Evolutionary conservation across 129 eudicot species (phyloP), one percentile per base, ranked within the genome.

Genomic region (Escallonia rubra): DNA sequence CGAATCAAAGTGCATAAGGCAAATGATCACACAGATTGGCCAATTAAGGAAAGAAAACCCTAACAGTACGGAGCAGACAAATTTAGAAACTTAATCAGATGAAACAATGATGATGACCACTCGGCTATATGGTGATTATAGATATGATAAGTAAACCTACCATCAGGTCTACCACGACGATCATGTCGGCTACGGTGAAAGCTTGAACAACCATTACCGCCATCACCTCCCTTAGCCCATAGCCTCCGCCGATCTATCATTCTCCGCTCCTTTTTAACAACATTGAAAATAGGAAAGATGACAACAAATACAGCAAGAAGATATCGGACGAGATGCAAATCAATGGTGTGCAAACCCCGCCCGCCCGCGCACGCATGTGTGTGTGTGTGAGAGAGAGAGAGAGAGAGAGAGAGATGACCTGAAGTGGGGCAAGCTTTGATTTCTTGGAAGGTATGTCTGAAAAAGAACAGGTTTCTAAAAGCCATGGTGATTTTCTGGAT

Each of bases 161-260:
- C 99, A 75, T 93, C 99, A 82, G 96, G 78, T 83, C 64, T 89
- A 60, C 99, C 96, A 74, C 72, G 90, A 59, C 90, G 92, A 70
- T 76, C 88, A 57, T 70, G 83, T 44, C 95, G 83, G 77, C 93
- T 89, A 44, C 92, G 95, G 47, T 84, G 96, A 67, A 86, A 71
- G 90, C 99, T 89, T 60, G 70, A 64, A 73, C 96, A 89, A 59
- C 98, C 98, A 76, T 78, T 93, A 16, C 95, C 98, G 38, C 98
- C 98, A 64, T 93, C 95, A 68, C 98, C 98, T 45, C 98, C 98
- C 82, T 89, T 93, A 51, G 90, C 96, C 64, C 85, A 69, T 77
- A 93, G 62, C 83, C 92, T 74, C 14, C 78, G 76, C 41, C 82
- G 80, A 76, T 93, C 98, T 67, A 86, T 82, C 98, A 93, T 89